These are phyloP conservation scores for Smallanthus sonchifolius DNA, from an alignment of 129 eudicot genomes.

Conservation along the genomic window DNA sequence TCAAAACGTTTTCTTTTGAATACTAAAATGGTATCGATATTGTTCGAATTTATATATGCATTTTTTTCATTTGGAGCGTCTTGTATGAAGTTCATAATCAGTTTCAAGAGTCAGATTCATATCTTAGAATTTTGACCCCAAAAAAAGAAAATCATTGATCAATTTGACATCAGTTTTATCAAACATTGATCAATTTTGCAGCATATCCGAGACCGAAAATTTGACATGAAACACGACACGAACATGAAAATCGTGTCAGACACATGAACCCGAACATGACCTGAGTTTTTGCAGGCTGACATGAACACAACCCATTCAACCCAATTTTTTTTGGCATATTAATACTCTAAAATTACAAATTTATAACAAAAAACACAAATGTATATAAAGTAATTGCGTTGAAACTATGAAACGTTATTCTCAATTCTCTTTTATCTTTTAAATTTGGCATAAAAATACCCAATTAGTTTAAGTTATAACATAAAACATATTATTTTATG, in stretches of 20 bases:
- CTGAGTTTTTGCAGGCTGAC: neutral
- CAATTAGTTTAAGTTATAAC: neutral
- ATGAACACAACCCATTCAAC: neutral
- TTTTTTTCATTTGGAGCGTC: neutral
- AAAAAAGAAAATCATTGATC: neutral
- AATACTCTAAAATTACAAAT: neutral
- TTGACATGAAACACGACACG: neutral
- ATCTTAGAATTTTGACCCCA: neutral
- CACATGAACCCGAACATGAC: neutral
- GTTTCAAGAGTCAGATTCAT: slow-evolving; percentile 1
- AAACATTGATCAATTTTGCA: neutral
- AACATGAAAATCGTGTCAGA: neutral
- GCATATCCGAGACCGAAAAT: neutral
- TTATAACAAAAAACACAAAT: neutral
- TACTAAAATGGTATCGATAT: neutral
- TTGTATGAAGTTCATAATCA: neutral
- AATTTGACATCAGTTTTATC: neutral
- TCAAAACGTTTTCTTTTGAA: neutral
- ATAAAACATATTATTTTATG: neutral
- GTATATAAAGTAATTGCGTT: neutral
- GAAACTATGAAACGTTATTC: neutral
- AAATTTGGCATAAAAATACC: neutral
- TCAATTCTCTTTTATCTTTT: neutral
- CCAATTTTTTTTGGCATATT: neutral
- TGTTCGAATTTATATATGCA: neutral